Conservation (phyloP, 139 green algal species). For the Coelastrella sp. region DNA sequence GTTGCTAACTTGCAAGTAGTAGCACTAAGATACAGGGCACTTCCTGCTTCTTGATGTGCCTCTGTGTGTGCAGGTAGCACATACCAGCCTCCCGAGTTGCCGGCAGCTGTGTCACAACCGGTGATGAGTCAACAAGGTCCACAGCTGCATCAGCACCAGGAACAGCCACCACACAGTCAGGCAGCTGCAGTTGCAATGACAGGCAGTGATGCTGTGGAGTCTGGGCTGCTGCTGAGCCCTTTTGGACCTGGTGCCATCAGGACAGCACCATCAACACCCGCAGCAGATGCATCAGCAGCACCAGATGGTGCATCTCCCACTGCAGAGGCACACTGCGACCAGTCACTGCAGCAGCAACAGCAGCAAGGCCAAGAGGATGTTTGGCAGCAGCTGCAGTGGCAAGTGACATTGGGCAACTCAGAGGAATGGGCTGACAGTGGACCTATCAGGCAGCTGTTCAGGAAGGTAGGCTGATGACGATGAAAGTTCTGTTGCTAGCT, state of each 20-base stretch:
- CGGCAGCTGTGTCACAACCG: not conserved
- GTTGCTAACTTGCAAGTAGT: not conserved
- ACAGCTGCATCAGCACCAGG: not conserved
- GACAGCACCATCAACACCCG: not conserved
- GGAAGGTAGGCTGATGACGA: slow-evolving; percentile 5
- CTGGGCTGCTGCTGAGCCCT: slow-evolving; percentile 26
- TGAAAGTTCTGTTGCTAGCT: not conserved
- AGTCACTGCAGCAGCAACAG: not conserved
- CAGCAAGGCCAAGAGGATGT: not conserved
- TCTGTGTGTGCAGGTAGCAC: not conserved
- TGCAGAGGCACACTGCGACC: not conserved
- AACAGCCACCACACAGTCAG: not conserved
- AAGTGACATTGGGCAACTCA: slow-evolving; percentile 57
- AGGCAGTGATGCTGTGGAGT: not conserved
- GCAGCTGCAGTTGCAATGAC: not conserved
- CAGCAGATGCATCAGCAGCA: not conserved
- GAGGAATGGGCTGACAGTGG: slow-evolving; percentile 42
- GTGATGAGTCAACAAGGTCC: not conserved
- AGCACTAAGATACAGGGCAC: no score
- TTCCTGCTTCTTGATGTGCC: not conserved
- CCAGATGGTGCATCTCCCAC: not conserved
- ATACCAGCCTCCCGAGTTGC: slow-evolving; percentile 23
- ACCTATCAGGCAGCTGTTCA: not conserved
- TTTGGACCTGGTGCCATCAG: not conserved
- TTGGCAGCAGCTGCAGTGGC: slow-evolving; percentile 51